Conservation (phyloP, 305 asterid species). For the Solanum hybrid region DNA sequence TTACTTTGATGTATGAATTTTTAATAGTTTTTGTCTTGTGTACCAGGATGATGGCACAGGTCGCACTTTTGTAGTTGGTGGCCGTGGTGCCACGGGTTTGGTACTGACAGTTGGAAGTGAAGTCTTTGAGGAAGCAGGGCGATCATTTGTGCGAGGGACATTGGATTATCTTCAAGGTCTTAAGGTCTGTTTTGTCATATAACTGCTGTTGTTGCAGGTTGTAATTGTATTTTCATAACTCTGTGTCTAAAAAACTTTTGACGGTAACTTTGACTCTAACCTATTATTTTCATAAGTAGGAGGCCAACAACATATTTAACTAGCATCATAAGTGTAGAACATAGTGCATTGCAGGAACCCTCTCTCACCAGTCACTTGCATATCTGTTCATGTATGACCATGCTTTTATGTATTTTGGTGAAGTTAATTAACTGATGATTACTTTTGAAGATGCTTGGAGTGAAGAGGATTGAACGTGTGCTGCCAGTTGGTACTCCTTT, state of each 20-base stretch:
- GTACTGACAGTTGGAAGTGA: constrained; percentile 90
- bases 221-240: neutral
- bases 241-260: neutral
- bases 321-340: neutral
- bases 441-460: constrained; percentile 86
- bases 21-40: constrained; percentile 5
- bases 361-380: neutral
- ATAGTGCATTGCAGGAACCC: neutral
- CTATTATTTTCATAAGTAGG: neutral
- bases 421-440: constrained; percentile 12
- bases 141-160: constrained; percentile 93
- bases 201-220: neutral
- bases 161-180: constrained; percentile 97
- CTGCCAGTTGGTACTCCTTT: constrained; percentile 92
- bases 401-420: constrained; percentile 4
- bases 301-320: neutral
- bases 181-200: constrained; percentile 46
- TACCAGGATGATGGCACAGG: constrained; percentile 84
- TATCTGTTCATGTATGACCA: neutral
- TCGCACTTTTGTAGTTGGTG: constrained; percentile 89
- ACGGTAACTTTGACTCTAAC: neutral
- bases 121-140: constrained; percentile 91
- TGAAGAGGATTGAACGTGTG: constrained; percentile 93
- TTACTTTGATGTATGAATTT: neutral
- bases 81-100: constrained; percentile 93